These are phyloP conservation scores for Pythium utonaiense DNA, from an alignment of 352 stramenopile genomes.

Conservation along the genomic window DNA sequence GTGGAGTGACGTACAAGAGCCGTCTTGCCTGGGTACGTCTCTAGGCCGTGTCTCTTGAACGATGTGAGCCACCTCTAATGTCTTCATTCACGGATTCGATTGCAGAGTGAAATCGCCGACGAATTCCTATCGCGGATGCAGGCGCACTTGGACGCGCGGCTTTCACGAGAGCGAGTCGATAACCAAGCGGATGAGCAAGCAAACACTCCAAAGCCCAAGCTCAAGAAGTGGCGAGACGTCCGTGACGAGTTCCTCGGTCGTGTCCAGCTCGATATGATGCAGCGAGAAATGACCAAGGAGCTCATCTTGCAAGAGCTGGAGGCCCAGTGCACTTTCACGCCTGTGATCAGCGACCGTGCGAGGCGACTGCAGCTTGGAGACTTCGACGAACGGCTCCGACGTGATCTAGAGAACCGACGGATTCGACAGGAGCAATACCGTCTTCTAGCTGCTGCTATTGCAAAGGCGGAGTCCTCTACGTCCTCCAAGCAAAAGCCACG, in stretches of 20 bases:
- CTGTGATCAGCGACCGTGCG: constrained; percentile 35
- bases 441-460: constrained; percentile 11
- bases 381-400: constrained; percentile 57
- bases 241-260: constrained; percentile 63
- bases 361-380: constrained; percentile 40
- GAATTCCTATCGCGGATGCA: constrained; percentile 66
- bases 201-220: not conserved
- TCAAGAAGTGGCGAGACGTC: constrained; percentile 42
- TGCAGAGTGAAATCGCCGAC: constrained; percentile 50
- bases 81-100: not conserved
- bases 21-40: constrained; percentile 62
- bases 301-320: constrained; percentile 50
- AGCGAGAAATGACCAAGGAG: constrained; percentile 44
- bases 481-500: not conserved
- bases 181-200: constrained; percentile 14
- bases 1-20: constrained; percentile 59
- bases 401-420: constrained; percentile 47
- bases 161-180: constrained; percentile 1
- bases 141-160: constrained; percentile 20
- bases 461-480: constrained; percentile 8
- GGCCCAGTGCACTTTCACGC: constrained; percentile 52
- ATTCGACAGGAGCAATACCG: constrained; percentile 36
- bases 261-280: constrained; percentile 55
- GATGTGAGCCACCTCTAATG: too few relatives aligned
- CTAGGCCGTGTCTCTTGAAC: too few relatives aligned